Evolutionary conservation across 371 early-diverging fungal genomes (phyloP).

Genomic region (Syncephalastrum monosporum): DNA sequence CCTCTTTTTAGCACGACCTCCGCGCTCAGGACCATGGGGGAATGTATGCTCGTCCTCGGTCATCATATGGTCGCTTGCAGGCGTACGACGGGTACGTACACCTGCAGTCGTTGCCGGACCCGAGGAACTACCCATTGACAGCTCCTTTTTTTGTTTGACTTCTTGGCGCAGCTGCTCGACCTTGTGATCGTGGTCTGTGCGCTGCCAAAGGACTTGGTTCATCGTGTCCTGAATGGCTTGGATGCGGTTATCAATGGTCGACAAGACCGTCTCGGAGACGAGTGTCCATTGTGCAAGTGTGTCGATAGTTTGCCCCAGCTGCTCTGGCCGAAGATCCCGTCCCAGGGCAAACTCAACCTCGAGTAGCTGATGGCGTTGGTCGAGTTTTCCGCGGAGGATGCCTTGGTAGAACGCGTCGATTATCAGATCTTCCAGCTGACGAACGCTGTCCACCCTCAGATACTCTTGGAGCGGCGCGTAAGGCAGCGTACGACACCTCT

Average conservation of each 20-base stretch:
- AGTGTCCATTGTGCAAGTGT: conserved; percentile 62
- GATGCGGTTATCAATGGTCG: conserved; percentile 69
- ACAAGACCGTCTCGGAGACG: conserved; percentile 54
- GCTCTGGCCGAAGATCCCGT: conserved; percentile 72
- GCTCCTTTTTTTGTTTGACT: conserved; percentile 17
- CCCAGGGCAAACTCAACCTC: conserved; percentile 83
- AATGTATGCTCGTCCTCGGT: conserved; percentile 3
- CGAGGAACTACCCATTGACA: conserved; percentile 4
- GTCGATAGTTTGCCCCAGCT: conserved; percentile 55
- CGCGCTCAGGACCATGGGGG: conserved; percentile 7
- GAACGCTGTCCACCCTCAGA: conserved; percentile 71
- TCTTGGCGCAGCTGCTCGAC: conserved; percentile 47
- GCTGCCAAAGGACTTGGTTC: conserved; percentile 55
- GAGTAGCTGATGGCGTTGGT: conserved; percentile 73
- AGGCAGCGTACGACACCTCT: conserved; percentile 54
- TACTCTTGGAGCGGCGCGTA: conserved; percentile 66
- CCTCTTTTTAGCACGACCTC: conserved; percentile 19
- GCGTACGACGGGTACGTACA: background rate
- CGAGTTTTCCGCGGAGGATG: conserved; percentile 75
- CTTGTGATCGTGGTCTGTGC: conserved; percentile 43
- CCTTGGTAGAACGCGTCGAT: conserved; percentile 85
- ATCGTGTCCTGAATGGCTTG: conserved; percentile 52
- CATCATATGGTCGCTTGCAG: background rate
- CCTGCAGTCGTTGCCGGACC: background rate
- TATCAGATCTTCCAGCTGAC: conserved; percentile 82